phyloP scores from a whole-genome alignment of 2,329 filamentous ascomycete species.

The Bisporella sp. region DNA sequence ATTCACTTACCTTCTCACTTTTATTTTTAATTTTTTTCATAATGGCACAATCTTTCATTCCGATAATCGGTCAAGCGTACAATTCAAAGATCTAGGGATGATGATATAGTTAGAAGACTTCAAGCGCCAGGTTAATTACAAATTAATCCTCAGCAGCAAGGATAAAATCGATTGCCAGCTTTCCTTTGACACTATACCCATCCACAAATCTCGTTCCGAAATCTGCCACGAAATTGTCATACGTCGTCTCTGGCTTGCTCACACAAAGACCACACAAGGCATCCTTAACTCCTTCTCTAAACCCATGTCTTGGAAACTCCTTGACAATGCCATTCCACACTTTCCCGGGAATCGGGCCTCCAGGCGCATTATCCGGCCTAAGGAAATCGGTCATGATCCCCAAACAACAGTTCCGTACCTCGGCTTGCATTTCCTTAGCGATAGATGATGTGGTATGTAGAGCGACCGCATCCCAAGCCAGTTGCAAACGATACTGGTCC shows the following conservation, averaged over 20 bases:
- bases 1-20: too few species aligned
- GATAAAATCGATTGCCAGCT: too few species aligned
- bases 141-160: too few species aligned
- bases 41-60: too few species aligned
- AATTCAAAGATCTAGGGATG: too few species aligned
- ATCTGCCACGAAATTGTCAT: constrained; percentile 28
- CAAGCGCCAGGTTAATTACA: too few species aligned
- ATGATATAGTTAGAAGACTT: too few species aligned
- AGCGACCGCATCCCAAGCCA: constrained; percentile 43
- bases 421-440: constrained; percentile 34
- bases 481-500: constrained; percentile 35
- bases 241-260: constrained; percentile 30
- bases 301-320: constrained; percentile 26
- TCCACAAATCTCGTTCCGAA: constrained; percentile 21
- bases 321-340: constrained; percentile 22
- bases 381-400: constrained; percentile 33
- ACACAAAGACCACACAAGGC: constrained; percentile 30
- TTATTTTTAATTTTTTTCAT: too few species aligned
- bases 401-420: constrained; percentile 27
- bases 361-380: constrained; percentile 23
- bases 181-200: constrained; percentile 3
- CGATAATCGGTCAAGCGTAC: too few species aligned
- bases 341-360: constrained; percentile 18
- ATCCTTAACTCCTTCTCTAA: constrained; percentile 26
- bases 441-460: constrained; percentile 34